These are phyloP conservation scores for Collybia nuda DNA, from an alignment of 768 basidiomycete species.

Conservation along the genomic window DNA sequence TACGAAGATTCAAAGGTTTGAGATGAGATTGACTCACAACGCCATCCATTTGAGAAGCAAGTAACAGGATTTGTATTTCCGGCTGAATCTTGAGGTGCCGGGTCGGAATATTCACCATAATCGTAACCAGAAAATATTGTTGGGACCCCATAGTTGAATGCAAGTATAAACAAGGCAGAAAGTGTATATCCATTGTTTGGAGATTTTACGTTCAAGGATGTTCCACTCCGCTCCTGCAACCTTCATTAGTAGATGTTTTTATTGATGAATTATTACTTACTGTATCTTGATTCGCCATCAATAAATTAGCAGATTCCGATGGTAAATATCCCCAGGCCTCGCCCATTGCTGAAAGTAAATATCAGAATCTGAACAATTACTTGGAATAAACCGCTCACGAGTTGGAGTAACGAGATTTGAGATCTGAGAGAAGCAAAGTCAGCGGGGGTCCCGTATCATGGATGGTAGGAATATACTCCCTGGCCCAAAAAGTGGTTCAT, in stretches of 20 bases:
- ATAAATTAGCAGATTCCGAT: constrained; percentile 12
- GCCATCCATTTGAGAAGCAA: constrained; percentile 17
- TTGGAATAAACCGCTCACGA: constrained; percentile 5
- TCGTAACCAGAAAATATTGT: constrained; percentile 18
- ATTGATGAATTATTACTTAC: constrained; percentile 4
- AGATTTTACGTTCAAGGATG: constrained; percentile 14
- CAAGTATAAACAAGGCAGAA: constrained; percentile 16
- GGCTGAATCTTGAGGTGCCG: constrained; percentile 14
- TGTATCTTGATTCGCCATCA: constrained; percentile 21
- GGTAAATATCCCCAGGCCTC: constrained; percentile 17
- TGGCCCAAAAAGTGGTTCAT: constrained; percentile 13
- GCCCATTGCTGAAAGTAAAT: constrained; percentile 13
- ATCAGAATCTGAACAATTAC: too few relatives aligned
- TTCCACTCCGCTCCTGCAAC: constrained; percentile 14
- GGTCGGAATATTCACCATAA: constrained; percentile 5
- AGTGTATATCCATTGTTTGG: constrained; percentile 17
- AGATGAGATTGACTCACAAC: constrained; percentile 7
- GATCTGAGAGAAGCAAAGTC: constrained; percentile 6
- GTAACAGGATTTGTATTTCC: constrained; percentile 18
- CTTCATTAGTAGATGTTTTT: background rate
- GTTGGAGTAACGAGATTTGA: constrained; percentile 15
- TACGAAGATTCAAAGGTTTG: too few relatives aligned
- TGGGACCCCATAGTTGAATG: constrained; percentile 18
- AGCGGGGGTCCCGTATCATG: background rate
- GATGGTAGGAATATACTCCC: constrained; percentile 3